These are phyloP conservation scores for Sonneratia caseolaris DNA, from an alignment of 345 rosid genomes.

Conservation along the genomic window DNA sequence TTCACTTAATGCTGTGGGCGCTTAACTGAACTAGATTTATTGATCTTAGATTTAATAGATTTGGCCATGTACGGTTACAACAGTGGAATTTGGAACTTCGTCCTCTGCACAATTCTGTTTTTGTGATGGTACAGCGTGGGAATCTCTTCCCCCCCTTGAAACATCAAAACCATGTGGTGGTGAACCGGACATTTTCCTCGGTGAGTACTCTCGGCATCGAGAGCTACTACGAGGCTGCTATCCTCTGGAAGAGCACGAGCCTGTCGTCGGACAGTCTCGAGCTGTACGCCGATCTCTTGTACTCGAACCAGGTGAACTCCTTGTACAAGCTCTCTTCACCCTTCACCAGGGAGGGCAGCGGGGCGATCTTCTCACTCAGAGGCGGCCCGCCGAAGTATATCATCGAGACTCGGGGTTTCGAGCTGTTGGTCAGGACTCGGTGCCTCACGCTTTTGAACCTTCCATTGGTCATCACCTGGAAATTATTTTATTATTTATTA, in stretches of 20 bases:
- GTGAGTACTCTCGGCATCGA: not conserved
- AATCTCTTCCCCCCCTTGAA: not conserved
- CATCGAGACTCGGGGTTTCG: conserved; percentile 63
- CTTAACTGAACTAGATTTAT: too few species aligned
- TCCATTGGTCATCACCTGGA: conserved; percentile 85
- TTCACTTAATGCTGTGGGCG: too few species aligned
- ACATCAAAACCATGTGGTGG: not conserved
- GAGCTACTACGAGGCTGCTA: conserved; percentile 20
- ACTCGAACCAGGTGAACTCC: conserved; percentile 89
- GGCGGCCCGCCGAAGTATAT: conserved; percentile 90
- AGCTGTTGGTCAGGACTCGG: conserved; percentile 54
- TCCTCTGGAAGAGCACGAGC: conserved; percentile 41
- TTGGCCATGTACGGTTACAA: too few species aligned
- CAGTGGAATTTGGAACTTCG: not conserved
- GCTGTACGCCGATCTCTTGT: conserved; percentile 52
- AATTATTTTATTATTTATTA: too few species aligned
- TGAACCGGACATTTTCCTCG: not conserved
- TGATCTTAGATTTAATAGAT: too few species aligned
- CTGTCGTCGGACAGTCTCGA: conserved; percentile 60
- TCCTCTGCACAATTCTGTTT: not conserved
- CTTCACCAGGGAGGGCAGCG: conserved; percentile 43
- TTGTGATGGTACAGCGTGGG: too few species aligned
- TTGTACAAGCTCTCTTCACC: conserved; percentile 52
- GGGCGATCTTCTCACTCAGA: conserved; percentile 43
- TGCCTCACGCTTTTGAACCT: conserved; percentile 80